Conservation (phyloP, 179 eudicot species). For the Nepenthes alata region DNA sequence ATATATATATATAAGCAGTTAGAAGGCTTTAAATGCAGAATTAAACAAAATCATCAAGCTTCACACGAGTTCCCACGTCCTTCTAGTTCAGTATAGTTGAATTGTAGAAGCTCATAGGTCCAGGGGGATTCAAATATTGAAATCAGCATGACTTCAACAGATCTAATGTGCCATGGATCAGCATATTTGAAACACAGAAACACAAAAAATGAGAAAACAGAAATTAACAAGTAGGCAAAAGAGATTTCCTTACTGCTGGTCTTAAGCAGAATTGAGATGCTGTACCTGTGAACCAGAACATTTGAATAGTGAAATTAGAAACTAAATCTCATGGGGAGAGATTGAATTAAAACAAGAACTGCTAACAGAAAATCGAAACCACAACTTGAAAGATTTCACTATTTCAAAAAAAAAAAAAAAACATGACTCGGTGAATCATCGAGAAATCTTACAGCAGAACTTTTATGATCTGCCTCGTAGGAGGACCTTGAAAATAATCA, state of each 20-base stretch:
- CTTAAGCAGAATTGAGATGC: constrained; percentile 25
- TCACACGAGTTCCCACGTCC: too few species aligned
- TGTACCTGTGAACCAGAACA: constrained; percentile 14
- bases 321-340: neutral
- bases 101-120: too few species aligned
- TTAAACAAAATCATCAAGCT: too few species aligned
- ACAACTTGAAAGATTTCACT: neutral
- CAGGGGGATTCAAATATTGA: neutral
- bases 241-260: constrained; percentile 11
- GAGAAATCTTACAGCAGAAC: constrained; percentile 34
- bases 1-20: too few species aligned
- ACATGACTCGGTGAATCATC: neutral
- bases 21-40: too few species aligned
- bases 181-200: neutral
- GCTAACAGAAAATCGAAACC: neutral
- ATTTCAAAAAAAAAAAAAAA: neutral
- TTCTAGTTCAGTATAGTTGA: too few species aligned
- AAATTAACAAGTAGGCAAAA: neutral
- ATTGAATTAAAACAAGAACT: neutral
- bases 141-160: too few species aligned
- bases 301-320: neutral
- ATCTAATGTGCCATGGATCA: neutral
- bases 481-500: constrained; percentile 67
- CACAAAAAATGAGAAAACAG: neutral
- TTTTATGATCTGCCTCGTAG: constrained; percentile 56